Evolutionary conservation across 495 filamentous ascomycete genomes (phyloP).

Genomic region (Aspergillus hancockii): DNA sequence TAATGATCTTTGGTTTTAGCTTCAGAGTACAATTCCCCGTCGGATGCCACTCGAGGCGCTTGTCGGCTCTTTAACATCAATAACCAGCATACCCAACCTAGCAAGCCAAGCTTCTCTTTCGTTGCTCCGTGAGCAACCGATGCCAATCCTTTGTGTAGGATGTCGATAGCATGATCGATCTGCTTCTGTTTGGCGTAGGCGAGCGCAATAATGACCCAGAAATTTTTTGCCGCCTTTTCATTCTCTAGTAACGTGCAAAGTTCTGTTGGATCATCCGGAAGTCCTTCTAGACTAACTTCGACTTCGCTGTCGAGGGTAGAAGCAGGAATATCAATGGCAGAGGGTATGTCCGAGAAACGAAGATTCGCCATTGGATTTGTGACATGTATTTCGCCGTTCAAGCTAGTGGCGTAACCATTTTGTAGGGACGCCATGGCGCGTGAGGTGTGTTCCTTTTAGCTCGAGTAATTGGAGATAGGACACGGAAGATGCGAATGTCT

Average conservation of each 20-base stretch:
- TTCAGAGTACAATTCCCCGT: slow-evolving; percentile 64
- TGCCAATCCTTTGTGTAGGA: slow-evolving; percentile 77
- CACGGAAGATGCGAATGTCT: slow-evolving; percentile 18
- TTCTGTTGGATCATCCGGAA: slow-evolving; percentile 93
- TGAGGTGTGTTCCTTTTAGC: slow-evolving; percentile 11
- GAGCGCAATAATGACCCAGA: slow-evolving; percentile 94
- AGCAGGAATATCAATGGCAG: slow-evolving; percentile 87
- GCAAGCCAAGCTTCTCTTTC: slow-evolving; percentile 82
- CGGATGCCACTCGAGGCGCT: slow-evolving; percentile 74
- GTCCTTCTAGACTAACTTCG: slow-evolving; percentile 86
- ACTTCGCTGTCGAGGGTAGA: slow-evolving; percentile 80
- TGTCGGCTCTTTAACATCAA: slow-evolving; percentile 88
- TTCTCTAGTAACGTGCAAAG: slow-evolving; percentile 92
- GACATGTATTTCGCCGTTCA: slow-evolving; percentile 33
- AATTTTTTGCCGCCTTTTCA: slow-evolving; percentile 79
- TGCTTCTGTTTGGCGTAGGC: slow-evolving; percentile 97
- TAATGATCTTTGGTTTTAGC: slow-evolving; percentile 89
- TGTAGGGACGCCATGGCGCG: slow-evolving; percentile 52
- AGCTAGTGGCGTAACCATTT: slow-evolving; percentile 58
- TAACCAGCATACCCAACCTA: slow-evolving; percentile 88
- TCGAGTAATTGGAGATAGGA: slow-evolving; percentile 4
- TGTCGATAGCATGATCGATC: slow-evolving; percentile 91
- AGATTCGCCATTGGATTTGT: slow-evolving; percentile 25
- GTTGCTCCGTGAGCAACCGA: slow-evolving; percentile 69
- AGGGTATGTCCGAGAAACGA: slow-evolving; percentile 87